Conservation (phyloP, 441 rosid species). For the Erodium moschatum region DNA sequence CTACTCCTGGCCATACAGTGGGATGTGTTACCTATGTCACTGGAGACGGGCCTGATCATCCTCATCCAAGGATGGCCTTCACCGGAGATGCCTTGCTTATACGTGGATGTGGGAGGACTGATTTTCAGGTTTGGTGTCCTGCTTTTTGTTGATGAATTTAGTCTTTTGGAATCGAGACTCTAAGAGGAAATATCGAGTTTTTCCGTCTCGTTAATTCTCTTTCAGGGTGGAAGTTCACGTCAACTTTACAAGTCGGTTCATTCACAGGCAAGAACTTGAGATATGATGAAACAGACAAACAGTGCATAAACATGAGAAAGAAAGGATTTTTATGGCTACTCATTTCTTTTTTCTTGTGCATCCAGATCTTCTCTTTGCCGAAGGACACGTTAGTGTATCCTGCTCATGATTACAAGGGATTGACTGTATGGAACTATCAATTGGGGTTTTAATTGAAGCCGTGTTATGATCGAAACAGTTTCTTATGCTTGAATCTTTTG, state of each 20-base stretch:
- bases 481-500: slow-evolving; percentile 15
- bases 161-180: not conserved
- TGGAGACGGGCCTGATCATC: slow-evolving; percentile 66
- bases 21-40: slow-evolving; percentile 93
- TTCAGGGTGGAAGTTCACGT: slow-evolving; percentile 74
- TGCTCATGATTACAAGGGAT: slow-evolving; percentile 87
- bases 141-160: not conserved
- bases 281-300: not conserved
- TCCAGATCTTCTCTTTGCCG: slow-evolving; percentile 74
- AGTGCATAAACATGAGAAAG: no score
- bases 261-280: slow-evolving; percentile 56
- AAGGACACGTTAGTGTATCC: slow-evolving; percentile 80
- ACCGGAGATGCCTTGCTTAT: slow-evolving; percentile 80
- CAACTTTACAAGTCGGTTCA: slow-evolving; percentile 83
- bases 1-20: slow-evolving; percentile 86
- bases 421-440: slow-evolving; percentile 36
- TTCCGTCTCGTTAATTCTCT: slow-evolving; percentile 4
- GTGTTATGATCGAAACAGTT: not conserved
- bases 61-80: slow-evolving; percentile 91
- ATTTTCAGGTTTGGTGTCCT: slow-evolving; percentile 60
- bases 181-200: not conserved
- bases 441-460: slow-evolving; percentile 7
- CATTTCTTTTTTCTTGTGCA: slow-evolving; percentile 7
- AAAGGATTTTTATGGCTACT: not conserved
- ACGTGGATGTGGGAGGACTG: slow-evolving; percentile 95